Conservation (phyloP, 306 rosid genomes). For the Parietaria judaica region DNA sequence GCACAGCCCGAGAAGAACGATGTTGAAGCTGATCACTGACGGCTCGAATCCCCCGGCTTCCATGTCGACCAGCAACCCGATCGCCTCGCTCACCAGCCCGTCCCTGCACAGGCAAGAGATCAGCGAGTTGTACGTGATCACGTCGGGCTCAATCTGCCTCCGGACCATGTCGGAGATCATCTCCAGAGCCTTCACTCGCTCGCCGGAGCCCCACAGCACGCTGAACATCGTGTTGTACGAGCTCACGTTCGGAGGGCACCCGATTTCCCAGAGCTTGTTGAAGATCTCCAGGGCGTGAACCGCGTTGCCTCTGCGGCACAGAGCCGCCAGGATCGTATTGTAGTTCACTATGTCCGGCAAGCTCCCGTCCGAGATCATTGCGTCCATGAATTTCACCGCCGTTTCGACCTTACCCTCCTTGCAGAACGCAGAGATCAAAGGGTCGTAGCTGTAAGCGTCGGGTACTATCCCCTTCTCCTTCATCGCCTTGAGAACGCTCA, state of each 20-base stretch:
- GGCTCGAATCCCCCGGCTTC: conserved; percentile 41
- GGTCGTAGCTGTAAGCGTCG: conserved; percentile 58
- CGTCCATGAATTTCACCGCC: conserved; percentile 54
- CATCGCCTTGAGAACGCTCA: conserved; percentile 72
- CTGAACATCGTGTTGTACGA: conserved; percentile 80
- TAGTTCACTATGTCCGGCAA: conserved; percentile 74
- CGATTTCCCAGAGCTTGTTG: conserved; percentile 55
- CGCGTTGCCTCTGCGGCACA: conserved; percentile 63
- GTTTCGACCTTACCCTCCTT: conserved; percentile 52
- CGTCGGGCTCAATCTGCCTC: conserved; percentile 56
- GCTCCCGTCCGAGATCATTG: conserved; percentile 71
- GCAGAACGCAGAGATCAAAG: conserved; percentile 51
- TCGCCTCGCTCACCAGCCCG: conserved; percentile 72
- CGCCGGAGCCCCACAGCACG: conserved; percentile 67
- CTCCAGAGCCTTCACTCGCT: conserved; percentile 50
- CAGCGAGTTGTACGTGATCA: conserved; percentile 67
- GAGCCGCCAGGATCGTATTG: conserved; percentile 60
- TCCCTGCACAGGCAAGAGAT: conserved; percentile 85
- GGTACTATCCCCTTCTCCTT: conserved; percentile 73
- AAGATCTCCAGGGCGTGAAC: conserved; percentile 62
- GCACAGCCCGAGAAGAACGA: conserved; percentile 67
- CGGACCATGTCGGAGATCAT: conserved; percentile 64
- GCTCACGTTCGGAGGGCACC: conserved; percentile 74
- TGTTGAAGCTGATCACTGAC: conserved; percentile 61
- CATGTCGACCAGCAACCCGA: conserved; percentile 71